These are phyloP conservation scores for Penstemon davidsonii DNA, from an alignment of 257 asterid genomes.

Conservation along the genomic window DNA sequence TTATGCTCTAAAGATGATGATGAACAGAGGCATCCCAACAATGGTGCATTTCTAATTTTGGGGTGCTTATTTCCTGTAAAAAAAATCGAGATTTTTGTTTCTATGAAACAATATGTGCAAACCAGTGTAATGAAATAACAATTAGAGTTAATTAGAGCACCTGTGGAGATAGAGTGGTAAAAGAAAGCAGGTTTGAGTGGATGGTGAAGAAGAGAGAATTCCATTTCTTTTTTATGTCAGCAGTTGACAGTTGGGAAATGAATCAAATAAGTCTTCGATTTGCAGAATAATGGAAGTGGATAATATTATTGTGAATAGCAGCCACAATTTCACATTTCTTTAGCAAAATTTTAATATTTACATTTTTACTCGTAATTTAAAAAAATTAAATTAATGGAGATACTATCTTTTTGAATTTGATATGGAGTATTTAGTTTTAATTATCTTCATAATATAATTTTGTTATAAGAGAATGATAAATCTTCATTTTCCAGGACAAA, in stretches of 20 bases:
- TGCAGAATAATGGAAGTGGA: conserved; percentile 19
- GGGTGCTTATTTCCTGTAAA: conserved; percentile 46
- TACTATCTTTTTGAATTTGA: too few relatives aligned
- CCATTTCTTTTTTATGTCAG: conserved; percentile 36
- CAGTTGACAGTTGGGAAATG: conserved; percentile 31
- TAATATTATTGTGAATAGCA: conserved; percentile 29
- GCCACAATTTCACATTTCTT: conserved; percentile 41
- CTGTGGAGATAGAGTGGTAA: conserved; percentile 38
- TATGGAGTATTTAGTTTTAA: too few relatives aligned
- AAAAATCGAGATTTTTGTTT: too few relatives aligned
- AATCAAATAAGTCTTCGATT: conserved; percentile 12
- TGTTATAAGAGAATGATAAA: too few relatives aligned
- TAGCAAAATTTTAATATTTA: background rate
- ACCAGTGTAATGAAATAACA: too few relatives aligned
- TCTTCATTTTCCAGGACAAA: background rate
- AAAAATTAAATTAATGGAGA: too few relatives aligned
- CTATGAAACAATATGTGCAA: too few relatives aligned
- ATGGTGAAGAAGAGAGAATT: conserved; percentile 48
- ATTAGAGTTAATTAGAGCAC: background rate
- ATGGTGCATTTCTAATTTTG: conserved; percentile 32
- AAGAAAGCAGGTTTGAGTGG: conserved; percentile 55
- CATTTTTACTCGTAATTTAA: too few relatives aligned
- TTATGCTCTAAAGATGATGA: conserved; percentile 41
- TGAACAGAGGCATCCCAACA: conserved; percentile 51
- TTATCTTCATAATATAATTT: too few relatives aligned